Evolutionary conservation across 1,284 basidiomycete genomes (phyloP), one percentile per base, ranked within the genome.

Genomic region (Stereum hirsutum): DNA sequence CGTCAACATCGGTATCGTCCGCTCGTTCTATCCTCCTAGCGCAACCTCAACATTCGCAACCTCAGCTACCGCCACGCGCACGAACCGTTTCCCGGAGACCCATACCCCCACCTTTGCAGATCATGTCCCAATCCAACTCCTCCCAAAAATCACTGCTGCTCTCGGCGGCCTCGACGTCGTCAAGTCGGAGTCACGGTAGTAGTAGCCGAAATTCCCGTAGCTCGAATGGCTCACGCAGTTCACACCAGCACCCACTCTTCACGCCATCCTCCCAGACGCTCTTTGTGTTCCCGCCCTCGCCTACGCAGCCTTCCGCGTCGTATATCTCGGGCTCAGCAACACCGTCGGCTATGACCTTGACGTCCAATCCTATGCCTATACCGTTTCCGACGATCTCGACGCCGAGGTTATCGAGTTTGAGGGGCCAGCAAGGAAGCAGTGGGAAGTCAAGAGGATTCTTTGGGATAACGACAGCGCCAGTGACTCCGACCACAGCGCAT

Each of bases 271-370:
- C n/a, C n/a, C 86, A 89, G 57, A 89, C 85, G 0, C 66, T 89
- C 38, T 89, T 89, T 54, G 80, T 89, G 31, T 89, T 89, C 57
- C 86, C 86, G 3, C 84, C 86, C 28, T 87, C 84, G 11, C 84
- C 85, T 7, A 81, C 75, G 6, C 57, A 72, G 45, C 68, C 66
- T 46, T 69, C 74, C 32, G n/a, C n/a, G n/a, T n/a, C n/a, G n/a
- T n/a, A n/a, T n/a, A n/a, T n/a, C n/a, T n/a, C n/a, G n/a, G n/a
- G n/a, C n/a, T n/a, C n/a, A n/a, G 73, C 77, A 37, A 88, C 77
- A 46, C 82, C 79, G 36, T 81, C 75, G 49, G 89, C 78, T 37
- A 80, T 81, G 70, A 87, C 78, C 41, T 64, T 87, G 49, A 88
- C 72, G 48, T 84, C 75, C 49, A 79, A 68, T 49, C 5, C 41